These are phyloP conservation scores for Phytophthora pistaciae DNA, from an alignment of 352 stramenopile genomes.

Conservation along the genomic window DNA sequence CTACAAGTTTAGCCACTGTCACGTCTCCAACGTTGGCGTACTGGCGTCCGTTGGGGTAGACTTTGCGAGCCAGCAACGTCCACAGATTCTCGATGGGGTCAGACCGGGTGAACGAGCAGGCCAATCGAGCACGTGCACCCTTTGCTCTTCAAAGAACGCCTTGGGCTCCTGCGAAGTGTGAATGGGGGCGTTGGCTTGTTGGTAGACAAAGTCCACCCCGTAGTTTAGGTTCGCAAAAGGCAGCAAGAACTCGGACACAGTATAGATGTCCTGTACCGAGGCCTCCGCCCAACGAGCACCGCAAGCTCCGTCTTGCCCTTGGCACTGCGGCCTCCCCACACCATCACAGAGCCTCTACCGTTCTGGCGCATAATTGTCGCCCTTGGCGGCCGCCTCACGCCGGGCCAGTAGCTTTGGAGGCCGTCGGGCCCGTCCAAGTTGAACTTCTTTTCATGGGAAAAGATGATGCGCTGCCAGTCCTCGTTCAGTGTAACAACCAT, in stretches of 20 bases:
- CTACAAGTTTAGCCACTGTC: too few species aligned
- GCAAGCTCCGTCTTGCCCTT: constrained; percentile 14
- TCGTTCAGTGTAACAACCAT: not conserved
- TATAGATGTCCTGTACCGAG: constrained; percentile 33
- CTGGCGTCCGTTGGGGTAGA: not conserved
- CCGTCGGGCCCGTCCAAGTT: not conserved
- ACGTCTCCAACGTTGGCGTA: too few species aligned
- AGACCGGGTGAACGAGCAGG: constrained; percentile 28
- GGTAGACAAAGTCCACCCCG: constrained; percentile 28
- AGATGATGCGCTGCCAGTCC: not conserved
- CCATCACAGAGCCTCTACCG: too few species aligned
- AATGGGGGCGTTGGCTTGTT: constrained; percentile 41
- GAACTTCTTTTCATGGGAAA: not conserved
- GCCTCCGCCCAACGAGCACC: constrained; percentile 27
- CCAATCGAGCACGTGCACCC: constrained; percentile 31
- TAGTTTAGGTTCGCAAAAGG: constrained; percentile 33
- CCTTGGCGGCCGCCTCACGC: constrained; percentile 7
- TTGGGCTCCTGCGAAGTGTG: constrained; percentile 19
- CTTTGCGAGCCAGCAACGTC: not conserved
- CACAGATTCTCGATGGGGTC: constrained; percentile 39
- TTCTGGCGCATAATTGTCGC: constrained; percentile 20
- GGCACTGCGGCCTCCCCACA: constrained; percentile 31
- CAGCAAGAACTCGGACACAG: constrained; percentile 36
- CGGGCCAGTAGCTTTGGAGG: constrained; percentile 33
- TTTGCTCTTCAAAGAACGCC: constrained; percentile 29